These are phyloP conservation scores for Dryadomyces sulphureus DNA, from an alignment of 2,329 filamentous ascomycete species.

Conservation along the genomic window DNA sequence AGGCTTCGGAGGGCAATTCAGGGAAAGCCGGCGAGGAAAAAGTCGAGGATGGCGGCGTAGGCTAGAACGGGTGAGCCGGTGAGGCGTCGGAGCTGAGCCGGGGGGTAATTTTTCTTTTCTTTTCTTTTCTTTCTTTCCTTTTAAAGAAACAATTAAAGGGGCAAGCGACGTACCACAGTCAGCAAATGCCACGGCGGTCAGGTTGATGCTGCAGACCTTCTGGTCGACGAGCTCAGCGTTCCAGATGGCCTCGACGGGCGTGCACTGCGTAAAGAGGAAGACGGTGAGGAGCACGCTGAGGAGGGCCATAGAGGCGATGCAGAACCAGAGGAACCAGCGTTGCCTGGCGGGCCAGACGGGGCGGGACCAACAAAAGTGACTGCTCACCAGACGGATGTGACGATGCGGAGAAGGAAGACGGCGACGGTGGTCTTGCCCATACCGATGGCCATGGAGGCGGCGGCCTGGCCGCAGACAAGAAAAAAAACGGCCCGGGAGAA, in stretches of 20 bases:
- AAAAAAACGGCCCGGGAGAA: background rate
- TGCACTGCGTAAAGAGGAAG: background rate
- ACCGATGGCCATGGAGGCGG: background rate
- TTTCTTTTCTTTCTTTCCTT: no score
- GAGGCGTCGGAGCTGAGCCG: background rate
- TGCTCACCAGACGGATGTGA: background rate
- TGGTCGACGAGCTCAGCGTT: background rate
- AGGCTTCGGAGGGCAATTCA: background rate
- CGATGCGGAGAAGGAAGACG: background rate
- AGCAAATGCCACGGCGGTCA: background rate
- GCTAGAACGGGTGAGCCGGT: background rate
- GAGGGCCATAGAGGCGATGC: background rate
- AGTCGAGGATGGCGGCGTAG: background rate
- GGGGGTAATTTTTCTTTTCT: background rate
- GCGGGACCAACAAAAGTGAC: background rate
- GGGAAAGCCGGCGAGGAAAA: background rate
- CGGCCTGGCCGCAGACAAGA: background rate
- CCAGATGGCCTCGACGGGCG: background rate
- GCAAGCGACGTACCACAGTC: background rate
- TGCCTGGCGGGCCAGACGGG: background rate
- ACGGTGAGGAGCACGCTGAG: background rate
- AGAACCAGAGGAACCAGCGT: background rate
- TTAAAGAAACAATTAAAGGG: background rate
- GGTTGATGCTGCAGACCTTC: background rate
- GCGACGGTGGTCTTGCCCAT: background rate